Conservation (phyloP, 768 basidiomycete genomes). For the Russula olivacea region DNA sequence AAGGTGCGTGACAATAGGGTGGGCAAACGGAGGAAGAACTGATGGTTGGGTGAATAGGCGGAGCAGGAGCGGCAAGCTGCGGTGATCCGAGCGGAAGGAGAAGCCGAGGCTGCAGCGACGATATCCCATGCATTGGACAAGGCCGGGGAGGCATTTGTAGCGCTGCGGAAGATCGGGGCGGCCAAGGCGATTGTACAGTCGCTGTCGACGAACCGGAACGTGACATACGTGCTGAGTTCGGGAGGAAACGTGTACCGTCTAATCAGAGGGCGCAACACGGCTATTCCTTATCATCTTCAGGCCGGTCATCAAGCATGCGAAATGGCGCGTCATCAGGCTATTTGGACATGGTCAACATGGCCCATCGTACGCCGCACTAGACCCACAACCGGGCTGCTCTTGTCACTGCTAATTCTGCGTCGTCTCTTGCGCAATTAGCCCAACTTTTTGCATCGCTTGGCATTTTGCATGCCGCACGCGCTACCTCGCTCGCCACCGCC, state of each 20-base stretch:
- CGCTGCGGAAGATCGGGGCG: constrained; percentile 94
- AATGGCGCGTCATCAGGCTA: no score
- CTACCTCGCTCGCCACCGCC: no score
- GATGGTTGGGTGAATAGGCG: constrained; percentile 47
- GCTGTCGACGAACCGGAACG: constrained; percentile 70
- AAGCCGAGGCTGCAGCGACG: constrained; percentile 93
- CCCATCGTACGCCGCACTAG: no score
- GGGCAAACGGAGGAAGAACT: neutral
- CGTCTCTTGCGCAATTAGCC: no score
- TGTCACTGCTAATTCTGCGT: no score
- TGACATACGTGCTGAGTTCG: constrained; percentile 83
- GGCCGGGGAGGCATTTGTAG: constrained; percentile 94
- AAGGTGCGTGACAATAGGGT: constrained; percentile 50
- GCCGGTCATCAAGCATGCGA: no score
- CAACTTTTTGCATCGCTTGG: no score
- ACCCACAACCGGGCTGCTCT: no score
- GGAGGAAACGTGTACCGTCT: constrained; percentile 73
- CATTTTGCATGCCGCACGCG: no score
- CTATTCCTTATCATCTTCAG: no score
- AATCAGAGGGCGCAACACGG: no score
- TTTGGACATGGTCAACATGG: no score
- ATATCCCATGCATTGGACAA: constrained; percentile 87
- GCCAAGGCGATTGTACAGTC: constrained; percentile 95
- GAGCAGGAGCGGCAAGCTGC: constrained; percentile 99
- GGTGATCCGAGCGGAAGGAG: constrained; percentile 96